Percentiles rank a stretch among this genome's conserved stretches.
phyloP scores from a whole-genome alignment of 768 basidiomycete genomes.

The Mycena vulgaris region DNA sequence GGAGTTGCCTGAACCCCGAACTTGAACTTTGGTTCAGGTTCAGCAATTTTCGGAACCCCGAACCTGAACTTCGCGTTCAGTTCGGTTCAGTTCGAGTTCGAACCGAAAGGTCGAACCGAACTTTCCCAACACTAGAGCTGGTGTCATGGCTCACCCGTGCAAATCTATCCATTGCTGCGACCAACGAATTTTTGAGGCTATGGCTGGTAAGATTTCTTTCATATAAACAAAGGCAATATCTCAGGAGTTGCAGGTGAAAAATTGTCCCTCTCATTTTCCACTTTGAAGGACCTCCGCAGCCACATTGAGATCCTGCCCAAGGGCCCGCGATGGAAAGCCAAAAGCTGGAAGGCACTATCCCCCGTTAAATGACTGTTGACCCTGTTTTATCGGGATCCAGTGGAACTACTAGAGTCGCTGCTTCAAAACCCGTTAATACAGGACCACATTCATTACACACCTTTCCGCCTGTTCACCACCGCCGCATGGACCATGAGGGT shows the following conservation, averaged over 20 bases:
- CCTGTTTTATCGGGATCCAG: constrained; percentile 2
- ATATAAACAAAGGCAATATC: not conserved
- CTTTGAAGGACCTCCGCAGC: no score
- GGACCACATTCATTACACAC: constrained; percentile 7
- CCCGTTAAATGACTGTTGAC: not conserved
- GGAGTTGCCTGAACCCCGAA: no score
- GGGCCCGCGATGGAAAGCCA: constrained; percentile 4
- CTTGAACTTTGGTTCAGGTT: no score
- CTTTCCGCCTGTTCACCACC: constrained; percentile 37
- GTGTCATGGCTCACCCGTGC: no score
- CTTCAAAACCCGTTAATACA: constrained; percentile 3
- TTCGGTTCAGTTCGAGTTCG: no score
- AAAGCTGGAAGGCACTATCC: not conserved
- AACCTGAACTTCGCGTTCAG: no score
- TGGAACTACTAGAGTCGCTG: not conserved
- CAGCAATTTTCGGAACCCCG: no score
- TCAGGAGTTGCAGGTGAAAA: not conserved
- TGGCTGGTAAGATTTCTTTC: not conserved
- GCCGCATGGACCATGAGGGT: constrained; percentile 35
- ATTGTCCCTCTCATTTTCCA: no score
- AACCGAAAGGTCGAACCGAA: no score
- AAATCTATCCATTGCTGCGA: not conserved
- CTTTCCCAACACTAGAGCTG: no score
- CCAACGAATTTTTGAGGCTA: not conserved
- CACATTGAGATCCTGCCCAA: no score